Evolutionary conservation across 306 rosid species (phyloP), one percentile per base, ranked within the genome.

Genomic region (Cicer arietinum): DNA sequence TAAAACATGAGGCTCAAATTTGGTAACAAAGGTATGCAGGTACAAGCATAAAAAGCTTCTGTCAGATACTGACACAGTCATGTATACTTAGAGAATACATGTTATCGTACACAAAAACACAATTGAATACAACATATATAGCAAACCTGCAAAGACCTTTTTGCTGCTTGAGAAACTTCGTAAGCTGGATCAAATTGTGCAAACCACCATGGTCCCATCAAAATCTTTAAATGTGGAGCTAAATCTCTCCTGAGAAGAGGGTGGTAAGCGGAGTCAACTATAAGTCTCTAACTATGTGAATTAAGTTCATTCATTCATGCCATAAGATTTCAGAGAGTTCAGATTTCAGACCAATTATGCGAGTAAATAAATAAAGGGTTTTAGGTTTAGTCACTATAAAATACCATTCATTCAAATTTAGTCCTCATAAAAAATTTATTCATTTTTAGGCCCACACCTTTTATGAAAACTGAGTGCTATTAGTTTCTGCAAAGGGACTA

Each of bases 141-240:
- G 77, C 86, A 80, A 85, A 94, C 98, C 97, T 94, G 98, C 50
- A 94, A 87, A 69, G 98, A 94, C 74, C 84, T 85, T 83, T 91
- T 94, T 46, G 98, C 96, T 75, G 93, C 92, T 85, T 84, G 98
- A 67, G 97, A 85, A 77, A 94, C 95, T 86, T 94, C 97, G 83
- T 88, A 88, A 69, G 88, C 91, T 71, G 90, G 85, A 85, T 94
- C 98, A 81, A 94, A 94, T 81, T 94, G 98, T 76, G 98, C 88
- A 90, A 94, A 91, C 98, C 98, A 94, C 97, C 98, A 94, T 16
- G 98, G 97, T 48, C 98, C 98, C 92, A 94, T 91, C 88, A 94
- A 83, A 82, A 91, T 89, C 85, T 91, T 94, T 81, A 94, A 77
- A 54, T 91, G 96, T 0, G 88, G 96, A 53, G 98, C 98, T 77